Evolutionary conservation across 306 rosid species (phyloP).

Genomic region (Medicago truncatula): DNA sequence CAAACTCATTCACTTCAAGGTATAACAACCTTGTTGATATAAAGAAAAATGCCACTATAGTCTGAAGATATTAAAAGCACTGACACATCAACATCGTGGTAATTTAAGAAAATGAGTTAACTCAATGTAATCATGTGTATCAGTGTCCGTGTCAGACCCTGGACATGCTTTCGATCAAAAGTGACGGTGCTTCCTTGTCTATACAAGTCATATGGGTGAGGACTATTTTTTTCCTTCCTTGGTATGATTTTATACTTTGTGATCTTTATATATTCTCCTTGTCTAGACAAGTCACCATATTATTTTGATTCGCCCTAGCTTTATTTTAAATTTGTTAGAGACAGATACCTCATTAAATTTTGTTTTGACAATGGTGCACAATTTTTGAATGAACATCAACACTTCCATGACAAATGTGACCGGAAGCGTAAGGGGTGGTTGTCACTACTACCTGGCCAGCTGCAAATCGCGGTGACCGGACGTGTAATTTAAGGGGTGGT

Average conservation of each 20-base stretch:
- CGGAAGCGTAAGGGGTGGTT: slow-evolving; percentile 65
- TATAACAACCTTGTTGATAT: too few species aligned
- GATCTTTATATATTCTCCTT: not conserved
- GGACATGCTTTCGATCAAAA: too few species aligned
- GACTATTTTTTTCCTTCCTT: too few species aligned
- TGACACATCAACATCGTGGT: too few species aligned
- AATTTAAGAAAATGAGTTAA: too few species aligned
- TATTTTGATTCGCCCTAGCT: not conserved
- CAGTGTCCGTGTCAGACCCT: too few species aligned
- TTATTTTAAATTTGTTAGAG: not conserved
- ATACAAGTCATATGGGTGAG: too few species aligned
- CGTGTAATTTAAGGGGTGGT: slow-evolving; percentile 68
- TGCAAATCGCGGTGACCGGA: slow-evolving; percentile 69
- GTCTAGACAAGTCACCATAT: not conserved
- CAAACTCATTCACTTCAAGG: too few species aligned
- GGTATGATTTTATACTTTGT: not conserved
- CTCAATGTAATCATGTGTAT: too few species aligned
- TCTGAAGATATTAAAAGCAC: too few species aligned
- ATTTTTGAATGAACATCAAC: slow-evolving; percentile 64
- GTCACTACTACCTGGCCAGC: slow-evolving; percentile 79
- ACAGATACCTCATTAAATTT: slow-evolving; percentile 13
- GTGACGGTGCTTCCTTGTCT: too few species aligned
- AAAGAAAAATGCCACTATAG: too few species aligned
- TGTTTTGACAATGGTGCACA: slow-evolving; percentile 61
- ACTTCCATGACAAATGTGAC: slow-evolving; percentile 61